Conservation (phyloP, 2,329 filamentous ascomycete genomes). For the Fusarium secorum region DNA sequence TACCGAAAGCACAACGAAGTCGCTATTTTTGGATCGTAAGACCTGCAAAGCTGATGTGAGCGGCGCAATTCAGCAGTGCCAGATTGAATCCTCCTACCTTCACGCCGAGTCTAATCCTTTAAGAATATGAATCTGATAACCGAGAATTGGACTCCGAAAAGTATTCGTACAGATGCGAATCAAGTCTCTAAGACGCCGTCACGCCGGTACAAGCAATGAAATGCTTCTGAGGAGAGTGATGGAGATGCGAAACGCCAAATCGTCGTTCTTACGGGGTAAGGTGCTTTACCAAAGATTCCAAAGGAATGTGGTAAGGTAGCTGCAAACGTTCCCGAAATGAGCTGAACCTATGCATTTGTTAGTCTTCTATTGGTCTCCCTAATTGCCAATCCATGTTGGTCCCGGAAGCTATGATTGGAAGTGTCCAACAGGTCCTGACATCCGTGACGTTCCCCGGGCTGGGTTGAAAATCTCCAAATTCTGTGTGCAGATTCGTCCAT, state of each 20-base stretch:
- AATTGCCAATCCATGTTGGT: neutral
- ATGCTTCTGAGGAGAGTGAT: conserved; percentile 42
- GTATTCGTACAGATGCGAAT: conserved; percentile 49
- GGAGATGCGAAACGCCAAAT: conserved; percentile 41
- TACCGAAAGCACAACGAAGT: conserved; percentile 41
- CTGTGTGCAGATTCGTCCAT: neutral
- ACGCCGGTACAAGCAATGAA: conserved; percentile 50
- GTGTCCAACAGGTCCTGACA: neutral
- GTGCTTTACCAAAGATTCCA: conserved; percentile 51
- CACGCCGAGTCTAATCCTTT: conserved; percentile 42
- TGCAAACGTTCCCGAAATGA: conserved; percentile 52
- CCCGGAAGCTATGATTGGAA: neutral
- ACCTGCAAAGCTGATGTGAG: conserved; percentile 30
- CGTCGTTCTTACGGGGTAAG: conserved; percentile 40
- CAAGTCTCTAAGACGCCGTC: conserved; percentile 51
- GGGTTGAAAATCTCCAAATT: neutral
- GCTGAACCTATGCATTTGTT: conserved; percentile 48
- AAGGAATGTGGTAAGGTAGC: conserved; percentile 52
- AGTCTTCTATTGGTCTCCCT: conserved; percentile 23
- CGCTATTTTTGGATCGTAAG: conserved; percentile 39
- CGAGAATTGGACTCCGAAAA: conserved; percentile 48
- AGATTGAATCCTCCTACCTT: conserved; percentile 22
- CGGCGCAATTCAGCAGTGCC: neutral
- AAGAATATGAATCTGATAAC: conserved; percentile 41
- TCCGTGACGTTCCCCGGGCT: neutral